Base-by-base conservation (phyloP, 345 rosid genomes). In the Diplotaxis tenuifolia region DNA sequence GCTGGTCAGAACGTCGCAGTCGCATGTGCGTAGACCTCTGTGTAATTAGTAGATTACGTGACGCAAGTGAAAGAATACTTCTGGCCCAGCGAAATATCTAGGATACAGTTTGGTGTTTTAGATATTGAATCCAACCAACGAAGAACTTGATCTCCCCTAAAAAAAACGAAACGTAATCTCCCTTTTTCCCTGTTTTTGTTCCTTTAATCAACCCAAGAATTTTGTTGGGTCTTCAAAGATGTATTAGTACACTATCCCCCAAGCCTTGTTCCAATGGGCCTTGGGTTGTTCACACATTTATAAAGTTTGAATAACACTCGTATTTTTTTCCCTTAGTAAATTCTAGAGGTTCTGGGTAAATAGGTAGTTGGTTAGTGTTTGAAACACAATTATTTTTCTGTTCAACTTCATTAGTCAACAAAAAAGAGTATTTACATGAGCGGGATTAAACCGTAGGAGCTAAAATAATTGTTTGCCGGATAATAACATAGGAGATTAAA, bases 11-110 rank as follows among this genome's bases (percentile, higher is more conserved):
- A 65, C 18, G 34, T 23, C 32, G 18, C 61, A 23, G 36, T 73
- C 49, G 58, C 65, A 65, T 58, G 77, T 74, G 65, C 59, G 23
- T 73, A 36, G 70, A 55, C 71, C 45, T 73, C 2, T 55, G 64
- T 4, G 25, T 73, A 64, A 20, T 42, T 5, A 20, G 27, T 54
- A 40, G 22, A 50, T 1, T 20, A 28, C 23, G 40, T 72, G 62
- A 62, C 29, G 69, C 62, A 36, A 62, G 21, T 52, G 56, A 53
- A 58, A 19, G 3, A 19, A 22, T 16, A 62, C 38, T 10, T 23
- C 62, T 62, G 18, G 40, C 61, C 18, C 62, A 68, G n/a, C 68
- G 16, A 31, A 32, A n/a, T 62, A 36, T 71, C 40, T 61, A n/a
- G 9, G 11, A n/a, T 45, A 29, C 0, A 38, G 15, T 38, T 38